Percentiles rank a stretch among this genome's conserved stretches.
Conservation (phyloP, 2,329 filamentous ascomycete species). For the Xylaria multiplex region DNA sequence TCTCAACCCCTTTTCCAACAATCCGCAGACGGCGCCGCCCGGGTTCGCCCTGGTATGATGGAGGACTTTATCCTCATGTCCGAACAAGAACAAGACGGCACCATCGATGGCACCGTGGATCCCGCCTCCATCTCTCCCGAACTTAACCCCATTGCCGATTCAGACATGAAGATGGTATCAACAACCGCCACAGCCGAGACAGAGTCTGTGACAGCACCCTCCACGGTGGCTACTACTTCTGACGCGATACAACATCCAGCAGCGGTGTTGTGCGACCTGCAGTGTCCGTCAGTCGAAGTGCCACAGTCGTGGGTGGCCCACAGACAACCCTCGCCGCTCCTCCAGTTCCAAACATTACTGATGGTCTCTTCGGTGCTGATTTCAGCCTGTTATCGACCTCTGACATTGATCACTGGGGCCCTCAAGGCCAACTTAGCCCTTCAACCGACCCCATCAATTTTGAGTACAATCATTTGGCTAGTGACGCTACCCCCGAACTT, state of each 20-base stretch:
- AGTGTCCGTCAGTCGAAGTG: slow-evolving; percentile 90
- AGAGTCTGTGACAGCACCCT: slow-evolving; percentile 37
- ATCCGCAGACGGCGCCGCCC: slow-evolving; percentile 40
- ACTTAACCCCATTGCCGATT: slow-evolving; percentile 63
- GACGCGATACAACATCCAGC: slow-evolving; percentile 99
- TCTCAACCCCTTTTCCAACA: slow-evolving; percentile 68
- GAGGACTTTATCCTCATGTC: slow-evolving; percentile 58
- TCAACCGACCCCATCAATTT: slow-evolving; percentile 72
- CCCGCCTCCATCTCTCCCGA: slow-evolving; percentile 70
- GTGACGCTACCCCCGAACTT: slow-evolving; percentile 64
- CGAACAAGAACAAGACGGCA: slow-evolving; percentile 56
- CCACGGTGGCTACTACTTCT: slow-evolving; percentile 64
- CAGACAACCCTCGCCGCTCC: slow-evolving; percentile 58
- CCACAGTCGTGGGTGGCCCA: slow-evolving; percentile 58
- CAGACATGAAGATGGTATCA: slow-evolving; percentile 45
- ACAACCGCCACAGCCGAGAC: slow-evolving; percentile 35
- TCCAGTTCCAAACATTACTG: slow-evolving; percentile 69
- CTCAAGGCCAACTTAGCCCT: slow-evolving; percentile 81
- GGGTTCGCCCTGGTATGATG: slow-evolving; percentile 51
- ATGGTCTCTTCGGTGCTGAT: slow-evolving; percentile 75
- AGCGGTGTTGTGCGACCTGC: slow-evolving; percentile 99
- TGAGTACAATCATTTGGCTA: slow-evolving; percentile 74
- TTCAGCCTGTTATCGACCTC: slow-evolving; percentile 73
- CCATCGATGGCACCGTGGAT: slow-evolving; percentile 68
- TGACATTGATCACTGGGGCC: slow-evolving; percentile 79